Conservation (phyloP, 2,329 filamentous ascomycete species). For the Gnomoniopsis smithogilvyi region DNA sequence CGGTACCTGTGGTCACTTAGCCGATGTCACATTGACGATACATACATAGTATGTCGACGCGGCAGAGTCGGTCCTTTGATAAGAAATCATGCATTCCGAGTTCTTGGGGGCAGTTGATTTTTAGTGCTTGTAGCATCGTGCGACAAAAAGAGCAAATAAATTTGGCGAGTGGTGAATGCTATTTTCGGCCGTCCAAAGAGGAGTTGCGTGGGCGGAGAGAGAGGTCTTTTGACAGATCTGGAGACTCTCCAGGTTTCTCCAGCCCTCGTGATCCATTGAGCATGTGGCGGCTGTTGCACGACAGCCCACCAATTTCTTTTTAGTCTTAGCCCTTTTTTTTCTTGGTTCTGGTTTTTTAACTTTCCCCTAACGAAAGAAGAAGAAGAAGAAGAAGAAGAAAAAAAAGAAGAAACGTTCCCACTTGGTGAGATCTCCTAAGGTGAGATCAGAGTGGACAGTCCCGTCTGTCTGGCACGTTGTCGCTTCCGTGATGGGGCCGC, state of each 20-base stretch:
- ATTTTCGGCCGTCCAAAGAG: no score
- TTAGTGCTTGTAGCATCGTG: background rate
- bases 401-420: constrained; percentile 3
- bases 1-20: constrained; percentile 1
- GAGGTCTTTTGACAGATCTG: constrained; percentile 7
- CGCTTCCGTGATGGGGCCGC: constrained; percentile 4
- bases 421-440: constrained; percentile 5
- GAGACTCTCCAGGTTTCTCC: constrained; percentile 16
- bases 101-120: background rate
- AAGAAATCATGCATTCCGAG: background rate
- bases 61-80: constrained; percentile 1
- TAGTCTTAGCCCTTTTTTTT: no score
- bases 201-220: background rate
- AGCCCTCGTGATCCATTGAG: constrained; percentile 9
- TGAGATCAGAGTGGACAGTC: constrained; percentile 12
- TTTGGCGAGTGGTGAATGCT: background rate
- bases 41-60: background rate
- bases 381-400: background rate
- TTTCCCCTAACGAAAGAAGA: background rate
- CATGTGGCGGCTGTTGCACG: constrained; percentile 13
- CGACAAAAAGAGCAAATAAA: background rate
- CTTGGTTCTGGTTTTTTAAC: no score
- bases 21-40: constrained; percentile 4
- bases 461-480: constrained; percentile 14
- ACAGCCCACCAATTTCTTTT: constrained; percentile 3